Evolutionary conservation across 2,329 filamentous ascomycete genomes (phyloP).

Genomic region (Neonectria neomacrospora): DNA sequence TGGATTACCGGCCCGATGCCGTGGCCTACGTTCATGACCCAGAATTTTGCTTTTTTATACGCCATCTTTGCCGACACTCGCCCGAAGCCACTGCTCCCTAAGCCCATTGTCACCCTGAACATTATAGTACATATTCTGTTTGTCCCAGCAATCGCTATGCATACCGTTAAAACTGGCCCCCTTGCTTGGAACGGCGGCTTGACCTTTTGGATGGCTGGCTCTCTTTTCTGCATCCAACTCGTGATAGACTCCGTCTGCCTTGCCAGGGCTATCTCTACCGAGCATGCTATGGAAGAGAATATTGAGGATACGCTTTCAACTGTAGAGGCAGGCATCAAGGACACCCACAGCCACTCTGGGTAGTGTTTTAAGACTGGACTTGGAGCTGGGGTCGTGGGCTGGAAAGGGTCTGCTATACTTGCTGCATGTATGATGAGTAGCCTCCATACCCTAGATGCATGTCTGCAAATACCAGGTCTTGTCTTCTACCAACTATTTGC

Average conservation of each 20-base stretch:
- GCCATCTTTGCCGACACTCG: conserved; percentile 19
- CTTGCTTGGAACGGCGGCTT: conserved; percentile 26
- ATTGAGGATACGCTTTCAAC: not conserved
- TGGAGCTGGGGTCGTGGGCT: no score
- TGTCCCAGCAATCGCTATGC: conserved; percentile 1
- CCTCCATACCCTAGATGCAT: no score
- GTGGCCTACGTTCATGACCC: conserved; percentile 20
- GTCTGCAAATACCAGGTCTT: no score
- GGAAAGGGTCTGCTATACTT: no score
- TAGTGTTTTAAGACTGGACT: no score
- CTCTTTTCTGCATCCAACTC: conserved; percentile 9
- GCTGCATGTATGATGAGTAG: no score
- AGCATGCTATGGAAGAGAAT: not conserved
- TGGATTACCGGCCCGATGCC: conserved; percentile 12
- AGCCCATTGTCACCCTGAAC: conserved; percentile 12
- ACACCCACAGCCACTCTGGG: no score
- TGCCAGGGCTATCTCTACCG: not conserved
- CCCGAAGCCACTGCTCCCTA: conserved; percentile 22
- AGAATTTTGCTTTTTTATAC: conserved; percentile 20
- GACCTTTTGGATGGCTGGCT: conserved; percentile 11
- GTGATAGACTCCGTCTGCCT: conserved; percentile 5
- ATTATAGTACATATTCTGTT: conserved; percentile 11
- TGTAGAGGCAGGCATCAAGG: no score
- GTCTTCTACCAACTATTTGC: no score
- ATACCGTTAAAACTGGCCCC: conserved; percentile 12